These are phyloP conservation scores for Tagetes patula DNA, from an alignment of 129 eudicot genomes.

Conservation along the genomic window DNA sequence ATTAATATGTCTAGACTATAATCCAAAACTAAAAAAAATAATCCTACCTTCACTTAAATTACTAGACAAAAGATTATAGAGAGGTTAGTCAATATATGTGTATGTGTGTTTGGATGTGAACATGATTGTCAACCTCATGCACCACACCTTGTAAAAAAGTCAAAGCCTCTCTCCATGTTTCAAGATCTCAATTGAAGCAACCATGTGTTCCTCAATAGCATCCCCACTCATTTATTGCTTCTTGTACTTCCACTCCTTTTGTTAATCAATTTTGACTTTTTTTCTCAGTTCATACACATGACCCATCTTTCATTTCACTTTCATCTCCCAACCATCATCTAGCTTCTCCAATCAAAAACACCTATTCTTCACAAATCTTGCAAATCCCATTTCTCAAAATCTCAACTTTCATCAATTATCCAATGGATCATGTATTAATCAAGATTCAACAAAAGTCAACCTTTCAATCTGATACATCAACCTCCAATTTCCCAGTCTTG, in stretches of 20 bases:
- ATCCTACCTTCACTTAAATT: no score
- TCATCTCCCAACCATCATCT: conserved; percentile 28
- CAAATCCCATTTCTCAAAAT: conserved; percentile 19
- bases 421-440: conserved; percentile 44
- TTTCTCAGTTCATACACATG: conserved; percentile 31
- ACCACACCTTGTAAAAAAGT: conserved; percentile 21
- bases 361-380: conserved; percentile 23
- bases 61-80: no score
- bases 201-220: conserved; percentile 43
- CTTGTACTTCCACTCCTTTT: conserved; percentile 38
- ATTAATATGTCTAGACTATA: no score
- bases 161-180: conserved; percentile 39
- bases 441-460: conserved; percentile 38
- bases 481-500: conserved; percentile 59
- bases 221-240: conserved; percentile 49
- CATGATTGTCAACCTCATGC: conserved; percentile 25
- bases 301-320: conserved; percentile 27
- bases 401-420: conserved; percentile 5
- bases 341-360: neutral
- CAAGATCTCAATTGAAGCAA: conserved; percentile 40
- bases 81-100: no score
- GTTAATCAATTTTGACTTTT: conserved; percentile 35
- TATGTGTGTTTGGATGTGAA: neutral
- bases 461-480: conserved; percentile 36
- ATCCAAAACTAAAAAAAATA: no score